Percentiles rank a stretch among this genome's conserved stretches.
These are phyloP conservation scores for Barnettozyma vustinii DNA, from an alignment of 805 yeast species.

Conservation along the genomic window DNA sequence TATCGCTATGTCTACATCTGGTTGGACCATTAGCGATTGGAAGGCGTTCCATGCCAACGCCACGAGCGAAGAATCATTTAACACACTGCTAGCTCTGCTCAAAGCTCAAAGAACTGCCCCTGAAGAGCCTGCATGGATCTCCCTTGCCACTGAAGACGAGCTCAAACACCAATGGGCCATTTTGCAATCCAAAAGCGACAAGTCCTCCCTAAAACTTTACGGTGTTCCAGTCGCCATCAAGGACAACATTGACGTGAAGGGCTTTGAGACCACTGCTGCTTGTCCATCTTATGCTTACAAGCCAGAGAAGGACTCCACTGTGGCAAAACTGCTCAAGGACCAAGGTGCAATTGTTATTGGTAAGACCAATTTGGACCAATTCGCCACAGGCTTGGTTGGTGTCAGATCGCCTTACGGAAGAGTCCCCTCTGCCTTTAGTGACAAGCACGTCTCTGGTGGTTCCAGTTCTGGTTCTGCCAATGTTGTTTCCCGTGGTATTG, in stretches of 20 bases:
- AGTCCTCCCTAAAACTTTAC: slow-evolving; percentile 57
- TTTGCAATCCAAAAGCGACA: slow-evolving; percentile 57
- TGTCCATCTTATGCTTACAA: slow-evolving; percentile 77
- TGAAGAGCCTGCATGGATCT: slow-evolving; percentile 89
- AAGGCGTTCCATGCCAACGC: slow-evolving; percentile 55
- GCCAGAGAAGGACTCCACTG: slow-evolving; percentile 70
- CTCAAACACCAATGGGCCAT: slow-evolving; percentile 73
- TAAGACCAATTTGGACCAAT: slow-evolving; percentile 93
- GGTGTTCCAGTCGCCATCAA: slow-evolving; percentile 96
- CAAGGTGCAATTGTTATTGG: slow-evolving; percentile 93
- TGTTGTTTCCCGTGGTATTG: slow-evolving; percentile 84
- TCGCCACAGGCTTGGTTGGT: slow-evolving; percentile 96
- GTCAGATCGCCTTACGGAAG: slow-evolving; percentile 92
- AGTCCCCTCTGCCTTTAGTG: slow-evolving; percentile 73
- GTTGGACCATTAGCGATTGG: slow-evolving; percentile 88
- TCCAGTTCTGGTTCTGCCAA: slow-evolving; percentile 95
- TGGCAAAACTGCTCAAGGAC: slow-evolving; percentile 66
- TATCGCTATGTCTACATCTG: slow-evolving; percentile 26
- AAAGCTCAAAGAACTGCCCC: slow-evolving; percentile 40
- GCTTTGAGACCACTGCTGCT: slow-evolving; percentile 87
- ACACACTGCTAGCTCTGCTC: slow-evolving; percentile 40
- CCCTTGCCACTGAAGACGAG: slow-evolving; percentile 59
- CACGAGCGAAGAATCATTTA: slow-evolving; percentile 56
- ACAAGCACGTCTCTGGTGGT: slow-evolving; percentile 86
- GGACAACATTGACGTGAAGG: slow-evolving; percentile 88